phyloP scores from a whole-genome alignment of 306 rosid species.

The Cucumis melo region DNA sequence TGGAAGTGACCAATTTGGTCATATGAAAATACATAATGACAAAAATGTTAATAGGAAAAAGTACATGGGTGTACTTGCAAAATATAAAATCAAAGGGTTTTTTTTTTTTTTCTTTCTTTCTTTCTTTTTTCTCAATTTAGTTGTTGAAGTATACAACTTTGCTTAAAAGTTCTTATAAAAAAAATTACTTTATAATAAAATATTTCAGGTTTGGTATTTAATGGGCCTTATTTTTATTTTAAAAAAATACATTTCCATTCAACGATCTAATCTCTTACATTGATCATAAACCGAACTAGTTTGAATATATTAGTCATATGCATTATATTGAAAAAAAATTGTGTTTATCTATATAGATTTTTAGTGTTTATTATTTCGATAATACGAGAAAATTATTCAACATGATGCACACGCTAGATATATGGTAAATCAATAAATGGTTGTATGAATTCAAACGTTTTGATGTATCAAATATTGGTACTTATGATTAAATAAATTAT shows the following conservation, averaged over 20 bases:
- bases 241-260: not conserved
- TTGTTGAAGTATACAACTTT: not conserved
- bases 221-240: not conserved
- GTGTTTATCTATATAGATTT: not conserved
- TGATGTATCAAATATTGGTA: not conserved
- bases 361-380: not conserved
- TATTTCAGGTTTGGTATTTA: not conserved
- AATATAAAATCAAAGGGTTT: not conserved
- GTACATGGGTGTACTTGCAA: constrained; percentile 1
- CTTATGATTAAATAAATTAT: not conserved
- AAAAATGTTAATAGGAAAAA: not conserved
- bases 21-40: not conserved
- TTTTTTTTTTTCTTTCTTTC: no score
- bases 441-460: not conserved
- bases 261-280: not conserved
- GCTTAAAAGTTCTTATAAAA: not conserved
- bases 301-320: not conserved
- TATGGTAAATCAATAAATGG: not conserved
- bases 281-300: not conserved
- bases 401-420: not conserved
- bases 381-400: not conserved
- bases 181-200: not conserved
- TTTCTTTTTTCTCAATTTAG: not conserved
- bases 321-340: not conserved
- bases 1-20: not conserved